These are phyloP conservation scores for Trichophyton schoenleinii DNA, from an alignment of 2,329 filamentous ascomycete species.

Conservation along the genomic window DNA sequence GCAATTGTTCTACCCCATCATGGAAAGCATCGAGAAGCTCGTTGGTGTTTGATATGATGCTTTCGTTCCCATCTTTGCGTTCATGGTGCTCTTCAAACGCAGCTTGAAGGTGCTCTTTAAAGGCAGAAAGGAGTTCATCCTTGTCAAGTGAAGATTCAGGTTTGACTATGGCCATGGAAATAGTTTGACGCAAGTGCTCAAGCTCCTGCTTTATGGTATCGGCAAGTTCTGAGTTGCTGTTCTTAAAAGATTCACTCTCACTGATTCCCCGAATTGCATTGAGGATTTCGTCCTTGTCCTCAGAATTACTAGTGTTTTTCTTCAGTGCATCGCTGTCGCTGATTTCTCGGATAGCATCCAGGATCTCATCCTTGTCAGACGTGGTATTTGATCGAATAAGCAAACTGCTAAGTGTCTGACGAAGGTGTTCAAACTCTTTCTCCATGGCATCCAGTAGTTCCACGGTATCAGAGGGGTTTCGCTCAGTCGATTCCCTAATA, in stretches of 20 bases:
- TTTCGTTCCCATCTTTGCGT: conserved; percentile 42
- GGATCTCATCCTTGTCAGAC: conserved; percentile 47
- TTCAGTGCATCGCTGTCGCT: conserved; percentile 30
- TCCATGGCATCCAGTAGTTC: conserved; percentile 63
- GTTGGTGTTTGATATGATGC: conserved; percentile 40
- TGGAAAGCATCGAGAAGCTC: conserved; percentile 51
- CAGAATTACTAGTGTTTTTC: conserved; percentile 29
- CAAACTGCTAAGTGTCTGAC: conserved; percentile 61
- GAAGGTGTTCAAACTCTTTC: conserved; percentile 68
- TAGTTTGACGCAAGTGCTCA: conserved; percentile 46
- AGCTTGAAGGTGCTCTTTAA: conserved; percentile 32
- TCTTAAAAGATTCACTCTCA: conserved; percentile 30
- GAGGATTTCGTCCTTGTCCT: conserved; percentile 49
- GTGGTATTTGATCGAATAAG: conserved; percentile 45
- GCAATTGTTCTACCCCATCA: conserved; percentile 61
- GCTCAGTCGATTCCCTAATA: conserved; percentile 32
- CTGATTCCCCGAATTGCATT: conserved; percentile 44
- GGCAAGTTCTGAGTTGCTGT: conserved; percentile 34
- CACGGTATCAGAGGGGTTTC: conserved; percentile 24
- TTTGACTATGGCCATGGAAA: conserved; percentile 41
- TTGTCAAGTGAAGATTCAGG: conserved; percentile 38
- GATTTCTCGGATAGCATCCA: conserved; percentile 47
- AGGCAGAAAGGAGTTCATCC: conserved; percentile 51
- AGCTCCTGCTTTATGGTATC: conserved; percentile 47
- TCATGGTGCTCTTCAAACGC: conserved; percentile 41